Conservation (phyloP, 345 rosid species). For the Eucalyptus albens region DNA sequence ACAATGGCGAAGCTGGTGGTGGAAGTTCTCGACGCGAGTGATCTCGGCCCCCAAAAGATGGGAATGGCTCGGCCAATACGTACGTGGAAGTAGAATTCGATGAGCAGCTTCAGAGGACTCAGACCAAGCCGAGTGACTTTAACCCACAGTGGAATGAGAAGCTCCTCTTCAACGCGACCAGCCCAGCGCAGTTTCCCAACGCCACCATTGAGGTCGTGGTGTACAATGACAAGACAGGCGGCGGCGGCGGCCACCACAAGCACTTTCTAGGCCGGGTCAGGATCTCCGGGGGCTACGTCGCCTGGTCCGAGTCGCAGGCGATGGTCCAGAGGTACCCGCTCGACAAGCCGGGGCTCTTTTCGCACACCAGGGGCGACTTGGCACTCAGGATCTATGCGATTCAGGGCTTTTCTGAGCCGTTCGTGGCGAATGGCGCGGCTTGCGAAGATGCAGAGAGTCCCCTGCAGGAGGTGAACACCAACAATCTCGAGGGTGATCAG, state of each 20-base stretch:
- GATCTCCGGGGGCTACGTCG: constrained; percentile 53
- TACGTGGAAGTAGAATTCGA: constrained; percentile 62
- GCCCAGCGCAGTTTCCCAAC: constrained; percentile 23
- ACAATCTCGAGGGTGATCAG: constrained; percentile 7
- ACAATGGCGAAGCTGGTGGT: constrained; percentile 63
- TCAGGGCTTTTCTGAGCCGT: neutral
- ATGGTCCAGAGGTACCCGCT: constrained; percentile 62
- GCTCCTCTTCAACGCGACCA: constrained; percentile 38
- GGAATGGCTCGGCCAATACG: constrained; percentile 70
- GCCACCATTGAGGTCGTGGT: constrained; percentile 43
- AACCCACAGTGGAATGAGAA: constrained; percentile 68
- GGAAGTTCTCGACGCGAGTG: constrained; percentile 66
- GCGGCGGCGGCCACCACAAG: constrained; percentile 12
- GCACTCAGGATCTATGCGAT: constrained; percentile 31
- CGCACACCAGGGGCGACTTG: constrained; percentile 65
- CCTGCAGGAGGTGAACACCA: constrained; percentile 9
- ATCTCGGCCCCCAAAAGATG: constrained; percentile 79
- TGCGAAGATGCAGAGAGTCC: constrained; percentile 2
- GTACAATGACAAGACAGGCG: constrained; percentile 31
- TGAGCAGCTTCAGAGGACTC: constrained; percentile 46
- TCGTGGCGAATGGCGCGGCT: neutral
- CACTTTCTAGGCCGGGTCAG: constrained; percentile 77
- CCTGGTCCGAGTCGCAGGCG: constrained; percentile 49
- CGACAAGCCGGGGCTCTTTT: constrained; percentile 72
- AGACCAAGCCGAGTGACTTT: constrained; percentile 50